Evolutionary conservation across 768 basidiomycete genomes (phyloP).

Genomic region (Obba rivulosa): DNA sequence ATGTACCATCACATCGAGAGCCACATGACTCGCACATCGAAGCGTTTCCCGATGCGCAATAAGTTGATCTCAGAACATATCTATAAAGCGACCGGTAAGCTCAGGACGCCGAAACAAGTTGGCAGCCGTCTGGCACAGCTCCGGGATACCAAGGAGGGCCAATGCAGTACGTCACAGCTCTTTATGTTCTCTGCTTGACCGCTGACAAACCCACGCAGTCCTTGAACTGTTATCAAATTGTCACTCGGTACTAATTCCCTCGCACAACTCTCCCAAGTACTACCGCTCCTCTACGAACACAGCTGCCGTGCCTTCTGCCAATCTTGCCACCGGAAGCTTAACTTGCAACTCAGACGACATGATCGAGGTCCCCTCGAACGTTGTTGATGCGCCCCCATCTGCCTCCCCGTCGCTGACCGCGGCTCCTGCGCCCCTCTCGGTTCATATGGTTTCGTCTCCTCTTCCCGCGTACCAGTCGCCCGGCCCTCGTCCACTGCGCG

Average conservation of each 20-base stretch:
- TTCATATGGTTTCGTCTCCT: too few relatives aligned
- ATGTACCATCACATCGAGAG: slow-evolving; percentile 25
- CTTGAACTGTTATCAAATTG: slow-evolving; percentile 22
- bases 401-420: slow-evolving; percentile 15
- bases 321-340: slow-evolving; percentile 4
- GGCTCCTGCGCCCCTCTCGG: slow-evolving; percentile 9
- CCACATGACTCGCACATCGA: slow-evolving; percentile 21
- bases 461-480: slow-evolving; percentile 17
- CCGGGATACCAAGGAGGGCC: slow-evolving; percentile 69
- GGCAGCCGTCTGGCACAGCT: slow-evolving; percentile 79
- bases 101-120: slow-evolving; percentile 72
- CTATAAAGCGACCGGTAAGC: slow-evolving; percentile 61
- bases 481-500: slow-evolving; percentile 48
- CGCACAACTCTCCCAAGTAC: slow-evolving; percentile 7
- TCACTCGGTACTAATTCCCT: slow-evolving; percentile 15
- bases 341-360: slow-evolving; percentile 9
- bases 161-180: slow-evolving; percentile 49
- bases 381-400: slow-evolving; percentile 6
- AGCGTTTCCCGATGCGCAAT: slow-evolving; percentile 25
- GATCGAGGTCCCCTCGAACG: slow-evolving; percentile 16
- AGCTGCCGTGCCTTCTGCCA: slow-evolving; percentile 1
- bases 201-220: slow-evolving; percentile 13
- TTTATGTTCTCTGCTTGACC: background rate
- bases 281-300: slow-evolving; percentile 6
- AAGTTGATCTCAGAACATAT: slow-evolving; percentile 54